Conservation (phyloP, 2,329 filamentous ascomycete genomes). For the Colletotrichum somersetense region DNA sequence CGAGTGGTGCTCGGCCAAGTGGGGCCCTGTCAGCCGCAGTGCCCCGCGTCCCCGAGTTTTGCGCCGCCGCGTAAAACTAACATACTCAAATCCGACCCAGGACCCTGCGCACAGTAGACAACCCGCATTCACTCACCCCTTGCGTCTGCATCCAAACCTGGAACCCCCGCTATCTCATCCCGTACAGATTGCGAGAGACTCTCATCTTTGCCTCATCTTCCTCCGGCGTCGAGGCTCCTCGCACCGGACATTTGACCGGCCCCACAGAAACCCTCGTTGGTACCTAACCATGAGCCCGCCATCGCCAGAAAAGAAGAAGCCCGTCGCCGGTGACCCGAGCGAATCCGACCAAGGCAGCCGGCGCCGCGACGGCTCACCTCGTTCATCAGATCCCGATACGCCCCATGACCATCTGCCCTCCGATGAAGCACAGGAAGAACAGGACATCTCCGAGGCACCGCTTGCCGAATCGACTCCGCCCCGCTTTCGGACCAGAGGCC, state of each 20-base stretch:
- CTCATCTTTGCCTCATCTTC: too few species aligned
- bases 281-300: slow-evolving; percentile 17
- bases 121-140: not conserved
- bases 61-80: slow-evolving; percentile 34
- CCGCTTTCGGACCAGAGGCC: not conserved
- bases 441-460: not conserved
- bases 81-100: not conserved
- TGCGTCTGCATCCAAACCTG: not conserved
- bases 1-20: not conserved
- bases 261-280: too few species aligned
- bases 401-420: not conserved
- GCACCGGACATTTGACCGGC: not conserved
- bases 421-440: not conserved
- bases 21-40: slow-evolving; percentile 5
- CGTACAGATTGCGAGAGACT: not conserved
- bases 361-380: not conserved
- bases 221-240: not conserved
- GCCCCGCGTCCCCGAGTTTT: slow-evolving; percentile 28
- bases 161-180: not conserved
- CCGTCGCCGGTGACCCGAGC: not conserved
- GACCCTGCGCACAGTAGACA: not conserved
- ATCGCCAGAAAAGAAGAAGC: slow-evolving; percentile 6
- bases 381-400: not conserved
- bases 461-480: not conserved
- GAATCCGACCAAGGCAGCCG: not conserved